Base-by-base conservation (phyloP, 177 flowering plant species). In the Vitis hybrid region DNA sequence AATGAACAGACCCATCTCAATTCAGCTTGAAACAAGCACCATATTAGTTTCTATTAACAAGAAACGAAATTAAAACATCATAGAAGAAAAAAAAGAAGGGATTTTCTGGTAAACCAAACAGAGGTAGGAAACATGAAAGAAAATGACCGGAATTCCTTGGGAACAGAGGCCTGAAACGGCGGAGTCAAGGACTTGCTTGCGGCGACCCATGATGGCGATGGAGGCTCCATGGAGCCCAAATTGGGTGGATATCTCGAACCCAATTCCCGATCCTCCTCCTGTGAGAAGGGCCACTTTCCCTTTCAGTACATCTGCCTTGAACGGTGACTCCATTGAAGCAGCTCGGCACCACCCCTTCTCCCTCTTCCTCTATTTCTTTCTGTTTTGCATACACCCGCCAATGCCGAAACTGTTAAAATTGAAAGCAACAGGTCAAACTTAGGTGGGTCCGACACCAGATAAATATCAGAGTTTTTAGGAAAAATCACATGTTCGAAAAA, bases 251-350 rank as follows among this genome's bases (percentile, higher is more conserved):
- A 93, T 84, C 85, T 89, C 97, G 71, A 83, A 87, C 60, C 98
- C 97, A 29, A 93, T 93, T 12, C 98, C 98, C 0, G 97, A 91
- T 0, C 90, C 97, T 7, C 98, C 98, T 20, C 98, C 98, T 0
- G 98, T 93, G 9, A 91, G 62, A 58, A 93, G 77, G 8, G 90
- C 94, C 22, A 93, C 98, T 75, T 90, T 84, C 51, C 94, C 96
- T 72, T 78, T 86, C 74, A 91, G 51, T 10, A 88, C 72, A 62
- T 89, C 89, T 5, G 75, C 60, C 71, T 79, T 91, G 84, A 89
- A 94, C 1, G 98, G 94, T 16, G 96, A 88, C 77, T 86, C 97
- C 98, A 88, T 85, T 59, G 52, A 26, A 45, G 45, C 9, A 39
- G 45, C 45, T 39, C 45, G 8, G 8, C 45, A 39, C 45, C 29